Evolutionary conservation across 331 rosid species (phyloP), one percentile per base, ranked within the genome.

Genomic region (Quercus phellos): DNA sequence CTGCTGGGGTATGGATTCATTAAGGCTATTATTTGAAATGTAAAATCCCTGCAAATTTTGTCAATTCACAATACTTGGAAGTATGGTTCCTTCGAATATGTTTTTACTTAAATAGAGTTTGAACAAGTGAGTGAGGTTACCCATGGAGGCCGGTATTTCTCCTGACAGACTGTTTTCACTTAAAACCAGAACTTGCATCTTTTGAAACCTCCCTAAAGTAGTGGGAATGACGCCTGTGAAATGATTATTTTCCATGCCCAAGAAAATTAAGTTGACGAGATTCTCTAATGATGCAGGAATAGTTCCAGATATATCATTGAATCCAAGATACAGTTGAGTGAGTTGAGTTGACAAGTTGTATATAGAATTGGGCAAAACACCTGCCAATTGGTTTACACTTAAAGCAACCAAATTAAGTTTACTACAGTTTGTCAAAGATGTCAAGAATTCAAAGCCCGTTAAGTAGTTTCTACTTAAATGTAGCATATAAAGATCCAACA

Each of bases 291-390:
- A 32, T 5, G 55, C 27, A 46, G 87, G 88, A 72, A 84, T 72
- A 6, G 4, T 61, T 27, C 89, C 90, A 12, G 58, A 79, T 35
- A 89, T 73, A 27, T 71, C 87, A 74, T 87, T 85, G 2, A 6
- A 58, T 27, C 82, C 3, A 83, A 54, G 29, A 70, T 24, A 1
- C 1, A 24, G 1, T 24, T 1, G 1, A 1, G 1, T 66, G 26
- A 89, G 70, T 14, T 63, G 75, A 55, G 18, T 75, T 56, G 89
- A 83, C 14, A 88, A 72, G 69, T 88, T 88, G 50, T 81, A 85
- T 34, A 81, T 14, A 2, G 80, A 80, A 10, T 53, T 35, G 3
- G 88, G 83, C 7, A 86, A 70, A 75, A 63, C 69, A 54, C 90
- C 90, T 51, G 76, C 83, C 32, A 88, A 86, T 34, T 78, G 78